These are phyloP conservation scores for Combretum micranthum DNA, from an alignment of 345 rosid species.

Conservation along the genomic window DNA sequence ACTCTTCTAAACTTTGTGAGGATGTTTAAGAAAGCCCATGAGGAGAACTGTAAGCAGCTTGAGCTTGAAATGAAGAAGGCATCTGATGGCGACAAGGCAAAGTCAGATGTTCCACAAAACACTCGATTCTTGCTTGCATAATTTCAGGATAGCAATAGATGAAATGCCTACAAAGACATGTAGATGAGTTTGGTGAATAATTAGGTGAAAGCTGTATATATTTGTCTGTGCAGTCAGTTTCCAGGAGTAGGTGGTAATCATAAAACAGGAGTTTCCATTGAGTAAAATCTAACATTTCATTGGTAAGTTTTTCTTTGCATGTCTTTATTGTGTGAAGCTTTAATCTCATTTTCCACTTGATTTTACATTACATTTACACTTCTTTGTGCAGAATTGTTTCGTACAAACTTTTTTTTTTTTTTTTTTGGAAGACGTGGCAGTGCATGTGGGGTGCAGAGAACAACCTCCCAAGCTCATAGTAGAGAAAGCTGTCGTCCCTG, in stretches of 20 bases:
- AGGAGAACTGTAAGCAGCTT: conserved; percentile 69
- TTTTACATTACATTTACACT: neutral
- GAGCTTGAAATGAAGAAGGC: conserved; percentile 66
- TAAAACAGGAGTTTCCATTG: too few relatives aligned
- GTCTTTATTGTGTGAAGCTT: too few relatives aligned
- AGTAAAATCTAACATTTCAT: too few relatives aligned
- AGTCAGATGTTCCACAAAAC: conserved; percentile 25
- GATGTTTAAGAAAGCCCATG: conserved; percentile 69
- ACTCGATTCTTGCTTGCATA: conserved; percentile 12
- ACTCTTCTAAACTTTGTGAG: conserved; percentile 72
- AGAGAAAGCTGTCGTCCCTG: too few relatives aligned
- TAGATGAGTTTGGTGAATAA: conserved; percentile 10
- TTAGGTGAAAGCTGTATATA: neutral
- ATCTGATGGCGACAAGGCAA: conserved; percentile 37
- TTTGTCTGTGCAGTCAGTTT: neutral
- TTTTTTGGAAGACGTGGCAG: neutral
- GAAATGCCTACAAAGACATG: neutral
- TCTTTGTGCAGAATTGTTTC: neutral
- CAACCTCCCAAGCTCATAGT: too few relatives aligned
- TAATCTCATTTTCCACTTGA: neutral
- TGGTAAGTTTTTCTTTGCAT: too few relatives aligned
- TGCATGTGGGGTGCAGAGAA: too few relatives aligned
- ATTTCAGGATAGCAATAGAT: conserved; percentile 15
- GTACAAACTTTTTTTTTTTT: neutral
- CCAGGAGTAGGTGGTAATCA: too few relatives aligned